phyloP scores from a whole-genome alignment of 441 rosid species.

The Eruca vesicaria region DNA sequence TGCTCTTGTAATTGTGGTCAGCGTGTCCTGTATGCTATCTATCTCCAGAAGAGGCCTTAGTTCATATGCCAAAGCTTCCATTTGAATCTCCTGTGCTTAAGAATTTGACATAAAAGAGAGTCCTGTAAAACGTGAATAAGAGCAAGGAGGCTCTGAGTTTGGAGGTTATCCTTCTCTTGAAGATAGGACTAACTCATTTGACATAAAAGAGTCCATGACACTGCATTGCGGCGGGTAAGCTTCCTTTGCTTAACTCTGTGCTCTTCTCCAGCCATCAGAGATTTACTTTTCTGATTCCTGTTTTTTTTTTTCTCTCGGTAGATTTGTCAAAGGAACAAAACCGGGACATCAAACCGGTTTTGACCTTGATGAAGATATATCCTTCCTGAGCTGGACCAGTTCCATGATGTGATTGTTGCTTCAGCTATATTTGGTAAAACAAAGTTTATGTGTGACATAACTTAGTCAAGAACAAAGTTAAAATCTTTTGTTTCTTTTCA shows the following conservation, averaged over 20 bases:
- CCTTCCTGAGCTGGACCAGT: constrained; percentile 56
- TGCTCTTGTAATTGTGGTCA: constrained; percentile 28
- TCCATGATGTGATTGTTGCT: constrained; percentile 70
- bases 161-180: constrained; percentile 82
- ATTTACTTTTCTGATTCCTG: constrained; percentile 7
- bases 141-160: constrained; percentile 78
- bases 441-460: neutral
- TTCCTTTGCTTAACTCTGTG: constrained; percentile 5
- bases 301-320: constrained; percentile 35
- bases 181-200: constrained; percentile 62
- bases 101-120: constrained; percentile 59
- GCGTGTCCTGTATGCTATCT: constrained; percentile 87
- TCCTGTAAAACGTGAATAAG: constrained; percentile 57
- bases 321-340: constrained; percentile 69
- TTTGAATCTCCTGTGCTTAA: constrained; percentile 58
- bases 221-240: constrained; percentile 91
- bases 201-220: constrained; percentile 68
- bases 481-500: constrained; percentile 27
- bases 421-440: constrained; percentile 82
- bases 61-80: constrained; percentile 59
- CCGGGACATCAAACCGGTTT: constrained; percentile 76
- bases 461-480: neutral
- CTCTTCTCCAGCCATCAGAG: neutral
- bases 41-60: constrained; percentile 65
- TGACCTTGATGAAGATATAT: constrained; percentile 77